Base-by-base conservation (phyloP, 306 rosid genomes). In the Senna tora region DNA sequence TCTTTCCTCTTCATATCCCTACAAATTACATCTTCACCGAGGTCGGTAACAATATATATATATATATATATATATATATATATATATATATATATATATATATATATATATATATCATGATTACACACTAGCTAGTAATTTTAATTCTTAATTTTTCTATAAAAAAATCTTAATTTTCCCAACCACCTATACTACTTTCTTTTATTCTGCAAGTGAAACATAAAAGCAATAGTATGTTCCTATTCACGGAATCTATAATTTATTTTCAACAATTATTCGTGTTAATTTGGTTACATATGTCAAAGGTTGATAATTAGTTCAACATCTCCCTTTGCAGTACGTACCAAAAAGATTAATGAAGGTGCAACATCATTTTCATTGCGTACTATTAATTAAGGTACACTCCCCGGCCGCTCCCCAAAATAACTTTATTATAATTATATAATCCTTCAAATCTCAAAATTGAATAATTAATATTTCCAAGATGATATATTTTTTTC, bases 361-460 rank as follows among this genome's bases (percentile, higher is more conserved):
- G 81, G 78, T 72, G 79, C 39, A 54, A 39, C 42, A 83, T 79
- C 84, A 76, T 60, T 71, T 74, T 82, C 86, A 77, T 55, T 32
- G 15, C 4, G 4, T 16, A 28, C 66, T 21, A n/a, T 60, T 33
- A 1, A 15, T 14, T 4, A 15, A 14, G 52, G 52, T 5, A 47
- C 66, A 34, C 22, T 32, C 63, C 5, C 65, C 13, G 6, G 38
- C 8, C 39, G 8, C 39, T 7, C 75, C 65, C 65, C 30, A 14
- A 28, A 32, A 56, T 56, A 7, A 28, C 19, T 4, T 64, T 13
- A 65, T 46, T n/a, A 3, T 5, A n/a, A n/a, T n/a, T n/a, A n/a
- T n/a, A n/a, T n/a, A 45, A 46, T 50, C 34, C 34, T 49, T 41
- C 10, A 17, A 50, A 67, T 67, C 25, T 11, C 34, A 17, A 68